Conservation (phyloP, 2,329 filamentous ascomycete species). For the Dothidotthia symphoricarpi region DNA sequence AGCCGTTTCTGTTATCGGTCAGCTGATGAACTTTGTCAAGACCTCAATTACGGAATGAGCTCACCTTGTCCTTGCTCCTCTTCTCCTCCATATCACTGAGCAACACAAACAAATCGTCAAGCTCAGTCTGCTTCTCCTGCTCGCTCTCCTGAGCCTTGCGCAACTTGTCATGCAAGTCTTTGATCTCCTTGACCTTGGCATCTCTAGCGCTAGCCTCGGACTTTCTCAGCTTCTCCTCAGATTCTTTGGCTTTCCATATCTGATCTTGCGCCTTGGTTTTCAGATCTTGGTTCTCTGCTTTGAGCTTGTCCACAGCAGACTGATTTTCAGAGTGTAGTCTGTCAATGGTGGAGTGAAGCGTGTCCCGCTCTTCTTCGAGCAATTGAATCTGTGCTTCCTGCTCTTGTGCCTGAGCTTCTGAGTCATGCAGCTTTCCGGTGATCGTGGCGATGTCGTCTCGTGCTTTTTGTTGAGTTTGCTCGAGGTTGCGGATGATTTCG, state of each 20-base stretch:
- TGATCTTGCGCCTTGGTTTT: conserved; percentile 47
- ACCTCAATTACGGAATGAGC: conserved; percentile 1
- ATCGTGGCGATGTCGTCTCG: conserved; percentile 27
- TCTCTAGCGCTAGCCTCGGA: conserved; percentile 7
- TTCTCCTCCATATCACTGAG: conserved; percentile 51
- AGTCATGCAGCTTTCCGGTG: conserved; percentile 21
- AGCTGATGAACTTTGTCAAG: conserved; percentile 4
- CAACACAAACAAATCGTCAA: conserved; percentile 51
- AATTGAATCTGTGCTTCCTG: conserved; percentile 41
- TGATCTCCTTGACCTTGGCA: conserved; percentile 27
- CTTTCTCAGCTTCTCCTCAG: conserved; percentile 47
- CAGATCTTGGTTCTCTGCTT: conserved; percentile 15
- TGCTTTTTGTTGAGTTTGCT: conserved; percentile 25
- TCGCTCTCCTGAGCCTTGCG: conserved; percentile 35
- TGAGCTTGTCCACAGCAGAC: conserved; percentile 6
- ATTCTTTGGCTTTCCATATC: conserved; percentile 47
- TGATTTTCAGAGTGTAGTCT: not conserved
- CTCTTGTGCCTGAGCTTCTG: conserved; percentile 25
- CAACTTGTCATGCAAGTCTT: conserved; percentile 50
- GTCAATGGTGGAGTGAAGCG: conserved; percentile 17
- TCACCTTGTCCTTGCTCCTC: conserved; percentile 41
- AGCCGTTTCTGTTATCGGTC: conserved; percentile 45
- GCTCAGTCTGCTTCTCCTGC: conserved; percentile 47
- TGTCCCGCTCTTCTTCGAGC: conserved; percentile 33
- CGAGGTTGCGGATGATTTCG: conserved; percentile 26